Base-by-base conservation (phyloP, 306 rosid species). In the Trifolium fragiferum region DNA sequence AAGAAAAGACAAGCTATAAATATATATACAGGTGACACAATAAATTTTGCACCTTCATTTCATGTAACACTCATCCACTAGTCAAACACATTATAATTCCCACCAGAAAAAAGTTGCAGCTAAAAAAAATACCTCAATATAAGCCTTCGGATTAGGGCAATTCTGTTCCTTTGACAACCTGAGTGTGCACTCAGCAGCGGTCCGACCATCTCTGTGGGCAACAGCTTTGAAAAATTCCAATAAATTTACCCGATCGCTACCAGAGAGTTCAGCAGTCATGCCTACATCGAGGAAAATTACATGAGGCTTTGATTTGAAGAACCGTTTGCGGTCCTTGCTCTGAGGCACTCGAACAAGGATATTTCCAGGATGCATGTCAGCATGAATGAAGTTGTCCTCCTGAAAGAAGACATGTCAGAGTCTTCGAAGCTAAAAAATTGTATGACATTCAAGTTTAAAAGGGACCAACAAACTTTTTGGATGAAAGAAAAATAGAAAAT, bases 281-380 rank as follows among this genome's bases (percentile, higher is more conserved):
- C 99, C 99, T 66, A 94, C 99, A 76, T 94, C 99, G 69, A 94
- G 96, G 90, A 94, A 94, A 87, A 94, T 75, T 74, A 94, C 92
- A 82, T 94, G 99, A 70, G 99, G 99, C 87, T 92, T 94, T 68
- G 97, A 87, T 83, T 90, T 91, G 93, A 93, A 93, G 84, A 93
- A 85, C 58, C 83, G 79, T 69, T 84, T 94, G 55, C 75, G 80
- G 75, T 89, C 82, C 82, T 86, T 90, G 84, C 77, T 84, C 72
- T n/a, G 66, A 60, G 66, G 66, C 40, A 60, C 40, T 30, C 97
- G 92, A 66, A 94, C 99, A 66, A 94, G 97, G 87, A 94, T 94
- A 84, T 94, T 94, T 82, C 99, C 99, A 78, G 99, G 99, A 89
- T 94, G 99, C 99, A 94, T 94, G 79, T 94, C 99, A 40, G 99